Evolutionary conservation across 441 rosid genomes (phyloP), one percentile per base, ranked within the genome.

Genomic region (Euphorbia schlechtendalii): DNA sequence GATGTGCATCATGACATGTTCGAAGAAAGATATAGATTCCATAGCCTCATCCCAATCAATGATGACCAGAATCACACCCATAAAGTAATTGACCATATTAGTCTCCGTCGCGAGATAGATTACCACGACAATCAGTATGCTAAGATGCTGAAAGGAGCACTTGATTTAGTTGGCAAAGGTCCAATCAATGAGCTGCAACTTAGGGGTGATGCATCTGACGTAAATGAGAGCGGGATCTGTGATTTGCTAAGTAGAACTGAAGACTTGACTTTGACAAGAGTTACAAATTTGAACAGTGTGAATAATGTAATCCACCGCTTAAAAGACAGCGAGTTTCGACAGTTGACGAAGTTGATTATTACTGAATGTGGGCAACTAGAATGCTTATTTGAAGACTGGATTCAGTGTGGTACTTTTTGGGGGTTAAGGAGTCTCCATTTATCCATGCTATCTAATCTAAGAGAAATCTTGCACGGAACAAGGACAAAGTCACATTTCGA

Each of bases 161-260:
- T 38, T 38, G 41, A 38, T 4, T 5, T 14, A 1, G 11, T 18
- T 34, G 30, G 24, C 32, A 60, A 14, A 60, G 63, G 45, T 5
- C 21, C 51, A 2, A n/a, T 60, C n/a, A 60, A 60, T 60, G 51
- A 38, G 51, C 38, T 60, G 32, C 20, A 60, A 12, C 18, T 60
- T 22, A n/a, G 17, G 15, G 51, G 63, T 38, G 63, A 60, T 40
- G 63, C 32, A 4, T 20, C 0, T 40, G 63, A 21, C 3, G 22
- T 60, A 5, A 20, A 6, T 22, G 34, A 5, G 4, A 60, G 32
- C 22, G 63, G 20, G 63, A 40, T 60, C 9, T 22, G 32, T 60
- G 30, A 17, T 38, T 21, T 22, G 22, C 12, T 60, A 5, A 40
- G 55, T 14, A 28, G 18, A 46, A 24, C 65, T 27, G 40, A 62